Percentiles rank a stretch among this genome's conserved stretches.
Evolutionary conservation across 179 eudicot species (phyloP).

Genomic region (Beta macrorhiza): DNA sequence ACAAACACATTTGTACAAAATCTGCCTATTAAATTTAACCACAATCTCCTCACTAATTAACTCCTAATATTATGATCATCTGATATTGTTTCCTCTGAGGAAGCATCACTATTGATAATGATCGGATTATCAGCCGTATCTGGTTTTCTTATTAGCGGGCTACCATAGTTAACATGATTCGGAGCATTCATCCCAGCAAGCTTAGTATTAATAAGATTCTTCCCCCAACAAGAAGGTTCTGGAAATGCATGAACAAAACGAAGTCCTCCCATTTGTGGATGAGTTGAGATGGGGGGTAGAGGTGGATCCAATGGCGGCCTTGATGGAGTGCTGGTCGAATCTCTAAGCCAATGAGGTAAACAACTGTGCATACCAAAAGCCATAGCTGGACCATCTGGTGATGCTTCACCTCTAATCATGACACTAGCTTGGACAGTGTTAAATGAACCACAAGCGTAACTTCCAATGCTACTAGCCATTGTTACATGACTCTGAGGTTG

Average conservation of each 20-base stretch:
- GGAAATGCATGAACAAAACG: constrained; percentile 28
- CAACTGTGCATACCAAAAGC: constrained; percentile 18
- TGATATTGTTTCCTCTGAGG: constrained; percentile 73
- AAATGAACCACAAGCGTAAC: constrained; percentile 17
- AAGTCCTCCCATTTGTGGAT: constrained; percentile 27
- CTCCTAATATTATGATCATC: constrained; percentile 43
- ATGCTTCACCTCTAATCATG: constrained; percentile 18
- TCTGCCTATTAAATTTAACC: neutral
- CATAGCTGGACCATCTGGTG: constrained; percentile 17
- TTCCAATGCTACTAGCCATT: constrained; percentile 26
- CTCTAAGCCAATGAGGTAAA: constrained; percentile 57
- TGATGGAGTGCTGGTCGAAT: constrained; percentile 25
- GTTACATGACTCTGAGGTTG: constrained; percentile 28
- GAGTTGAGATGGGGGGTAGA: constrained; percentile 20
- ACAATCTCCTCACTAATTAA: constrained; percentile 19
- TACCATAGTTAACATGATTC: neutral
- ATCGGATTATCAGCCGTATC: constrained; percentile 29
- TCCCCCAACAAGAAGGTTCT: constrained; percentile 23
- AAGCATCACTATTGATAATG: constrained; percentile 57
- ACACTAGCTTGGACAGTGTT: constrained; percentile 24
- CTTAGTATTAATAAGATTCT: constrained; percentile 11
- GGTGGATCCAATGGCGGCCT: constrained; percentile 22
- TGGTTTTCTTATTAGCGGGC: constrained; percentile 17
- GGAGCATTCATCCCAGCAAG: constrained; percentile 15
- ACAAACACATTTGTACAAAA: constrained; percentile 31